Evolutionary conservation across 345 rosid genomes (phyloP).

Genomic region (Syzygium jambos): DNA sequence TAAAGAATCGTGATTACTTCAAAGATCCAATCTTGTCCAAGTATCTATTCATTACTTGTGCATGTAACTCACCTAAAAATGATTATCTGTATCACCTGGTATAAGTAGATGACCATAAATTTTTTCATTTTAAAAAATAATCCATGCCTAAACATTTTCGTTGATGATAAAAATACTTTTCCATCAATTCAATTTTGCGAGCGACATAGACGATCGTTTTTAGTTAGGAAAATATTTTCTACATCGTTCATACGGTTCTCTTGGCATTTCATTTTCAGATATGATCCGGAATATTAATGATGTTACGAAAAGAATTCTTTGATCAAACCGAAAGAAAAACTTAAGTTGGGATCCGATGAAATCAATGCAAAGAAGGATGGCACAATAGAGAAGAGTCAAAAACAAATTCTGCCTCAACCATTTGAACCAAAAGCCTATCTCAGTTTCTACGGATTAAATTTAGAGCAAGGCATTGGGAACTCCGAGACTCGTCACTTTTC

Average conservation of each 20-base stretch:
- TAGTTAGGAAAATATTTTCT: background rate
- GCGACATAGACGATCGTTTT: rapidly evolving
- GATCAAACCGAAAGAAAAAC: background rate
- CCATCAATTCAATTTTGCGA: rapidly evolving
- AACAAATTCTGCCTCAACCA: background rate
- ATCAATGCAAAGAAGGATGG: background rate
- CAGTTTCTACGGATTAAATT: background rate
- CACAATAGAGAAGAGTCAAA: background rate
- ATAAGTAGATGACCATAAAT: rapidly evolving
- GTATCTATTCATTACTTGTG: background rate
- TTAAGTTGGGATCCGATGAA: background rate
- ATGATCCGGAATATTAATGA: rapidly evolving
- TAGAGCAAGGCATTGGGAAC: background rate
- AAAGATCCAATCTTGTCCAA: rapidly evolving
- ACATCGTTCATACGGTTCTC: rapidly evolving
- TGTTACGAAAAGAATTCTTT: background rate
- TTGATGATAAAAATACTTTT: no score
- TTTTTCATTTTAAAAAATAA: no score
- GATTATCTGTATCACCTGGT: background rate
- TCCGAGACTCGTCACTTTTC: background rate
- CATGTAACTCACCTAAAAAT: background rate
- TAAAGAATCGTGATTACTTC: background rate
- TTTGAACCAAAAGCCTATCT: background rate
- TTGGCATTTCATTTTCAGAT: rapidly evolving
- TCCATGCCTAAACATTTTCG: no score